phyloP scores from a whole-genome alignment of 768 basidiomycete genomes.

The Basidioascus undulatus region DNA sequence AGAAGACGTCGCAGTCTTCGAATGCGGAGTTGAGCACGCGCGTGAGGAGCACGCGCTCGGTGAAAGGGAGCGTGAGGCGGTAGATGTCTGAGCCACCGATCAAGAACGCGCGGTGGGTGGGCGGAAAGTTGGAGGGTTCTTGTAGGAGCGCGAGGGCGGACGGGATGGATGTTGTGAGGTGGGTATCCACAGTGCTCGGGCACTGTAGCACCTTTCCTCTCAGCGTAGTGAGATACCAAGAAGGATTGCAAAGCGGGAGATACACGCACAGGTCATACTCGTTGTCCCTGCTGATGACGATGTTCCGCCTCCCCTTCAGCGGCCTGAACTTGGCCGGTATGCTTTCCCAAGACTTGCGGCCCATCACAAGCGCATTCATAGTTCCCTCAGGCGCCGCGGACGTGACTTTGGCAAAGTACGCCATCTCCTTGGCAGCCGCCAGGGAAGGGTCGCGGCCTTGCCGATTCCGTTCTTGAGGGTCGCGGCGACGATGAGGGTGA shows the following conservation, averaged over 20 bases:
- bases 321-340: conserved; percentile 71
- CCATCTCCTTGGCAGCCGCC: conserved; percentile 70
- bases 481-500: conserved; percentile 85
- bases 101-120: conserved; percentile 44
- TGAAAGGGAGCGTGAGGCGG: conserved; percentile 20
- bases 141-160: conserved; percentile 5
- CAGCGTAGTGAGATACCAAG: neutral
- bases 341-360: conserved; percentile 91
- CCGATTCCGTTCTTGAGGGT: conserved; percentile 76
- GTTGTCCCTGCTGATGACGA: conserved; percentile 43
- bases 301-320: conserved; percentile 44
- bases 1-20: conserved; percentile 61
- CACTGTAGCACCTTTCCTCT: neutral
- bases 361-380: conserved; percentile 95
- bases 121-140: conserved; percentile 5
- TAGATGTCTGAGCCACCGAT: conserved; percentile 81
- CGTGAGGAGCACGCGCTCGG: conserved; percentile 70
- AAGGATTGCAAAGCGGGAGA: too few relatives aligned
- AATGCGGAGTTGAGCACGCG: conserved; percentile 48
- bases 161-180: conserved; percentile 5
- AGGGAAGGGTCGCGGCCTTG: conserved; percentile 45
- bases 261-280: conserved; percentile 43
- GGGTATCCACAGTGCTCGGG: too few relatives aligned
- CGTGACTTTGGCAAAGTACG: conserved; percentile 71
- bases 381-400: conserved; percentile 32